phyloP scores from a whole-genome alignment of 768 basidiomycete species.

The Trichaptum fuscoviolaceum region DNA sequence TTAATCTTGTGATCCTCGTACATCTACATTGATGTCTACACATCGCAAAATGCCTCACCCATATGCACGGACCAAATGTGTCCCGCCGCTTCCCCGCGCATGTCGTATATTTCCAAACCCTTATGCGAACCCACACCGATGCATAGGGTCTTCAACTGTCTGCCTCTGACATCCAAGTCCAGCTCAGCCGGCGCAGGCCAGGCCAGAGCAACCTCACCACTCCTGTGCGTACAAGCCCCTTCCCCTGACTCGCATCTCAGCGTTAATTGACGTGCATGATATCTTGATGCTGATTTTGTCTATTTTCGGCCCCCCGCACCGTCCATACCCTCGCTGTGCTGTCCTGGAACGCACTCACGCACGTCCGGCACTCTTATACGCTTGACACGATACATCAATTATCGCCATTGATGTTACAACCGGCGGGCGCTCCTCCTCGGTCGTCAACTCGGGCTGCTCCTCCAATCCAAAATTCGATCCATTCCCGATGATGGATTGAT shows the following conservation, averaged over 20 bases:
- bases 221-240: slow-evolving; percentile 52
- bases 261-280: not conserved
- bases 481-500: not conserved
- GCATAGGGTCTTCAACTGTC: slow-evolving; percentile 75
- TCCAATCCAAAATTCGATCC: not conserved
- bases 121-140: not conserved
- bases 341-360: not conserved
- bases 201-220: slow-evolving; percentile 97
- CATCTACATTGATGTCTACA: not conserved
- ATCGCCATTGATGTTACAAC: not conserved
- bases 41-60: not conserved
- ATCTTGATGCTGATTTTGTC: not conserved
- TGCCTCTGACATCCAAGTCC: slow-evolving; percentile 81
- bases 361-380: not conserved
- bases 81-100: not conserved
- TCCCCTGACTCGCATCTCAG: not conserved
- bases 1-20: not conserved
- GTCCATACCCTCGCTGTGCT: not conserved
- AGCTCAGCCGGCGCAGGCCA: slow-evolving; percentile 86
- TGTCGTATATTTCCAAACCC: not conserved
- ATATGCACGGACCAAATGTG: not conserved
- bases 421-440: not conserved
- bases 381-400: not conserved
- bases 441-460: not conserved
- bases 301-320: not conserved